phyloP scores from a whole-genome alignment of 2,329 filamentous ascomycete genomes.

The Apiospora saccharicola region DNA sequence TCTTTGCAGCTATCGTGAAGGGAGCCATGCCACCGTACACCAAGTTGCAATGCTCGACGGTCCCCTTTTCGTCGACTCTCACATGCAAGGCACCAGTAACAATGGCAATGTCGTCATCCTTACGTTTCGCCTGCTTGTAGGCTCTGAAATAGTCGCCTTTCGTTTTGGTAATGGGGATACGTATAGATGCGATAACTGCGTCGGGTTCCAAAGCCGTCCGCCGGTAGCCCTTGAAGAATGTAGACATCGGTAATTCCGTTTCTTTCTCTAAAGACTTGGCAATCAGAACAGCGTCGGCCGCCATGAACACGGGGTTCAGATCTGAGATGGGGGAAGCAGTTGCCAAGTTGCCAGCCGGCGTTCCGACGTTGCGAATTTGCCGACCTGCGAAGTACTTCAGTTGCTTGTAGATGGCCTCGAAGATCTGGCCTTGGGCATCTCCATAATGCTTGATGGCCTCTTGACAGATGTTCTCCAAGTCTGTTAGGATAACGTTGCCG shows the following conservation, averaged over 20 bases:
- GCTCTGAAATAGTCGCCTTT: conserved; percentile 86
- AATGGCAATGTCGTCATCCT: conserved; percentile 98
- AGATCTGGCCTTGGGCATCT: conserved; percentile 73
- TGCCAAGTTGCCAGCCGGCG: conserved; percentile 90
- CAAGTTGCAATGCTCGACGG: conserved; percentile 78
- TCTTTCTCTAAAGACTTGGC: conserved; percentile 78
- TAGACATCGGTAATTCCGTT: conserved; percentile 86
- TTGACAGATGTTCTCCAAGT: conserved; percentile 84
- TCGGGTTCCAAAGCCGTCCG: conserved; percentile 81
- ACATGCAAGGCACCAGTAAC: conserved; percentile 88
- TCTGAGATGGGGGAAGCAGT: conserved; percentile 97
- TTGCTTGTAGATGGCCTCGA: conserved; percentile 91
- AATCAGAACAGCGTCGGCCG: conserved; percentile 81
- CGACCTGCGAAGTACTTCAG: conserved; percentile 93
- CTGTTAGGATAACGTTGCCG: conserved; percentile 90
- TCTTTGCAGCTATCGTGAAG: conserved; percentile 85
- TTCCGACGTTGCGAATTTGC: conserved; percentile 97
- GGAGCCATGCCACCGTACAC: conserved; percentile 97
- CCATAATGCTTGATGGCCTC: conserved; percentile 85
- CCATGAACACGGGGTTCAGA: conserved; percentile 92
- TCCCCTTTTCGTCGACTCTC: conserved; percentile 70
- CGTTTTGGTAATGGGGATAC: conserved; percentile 78
- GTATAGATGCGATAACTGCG: conserved; percentile 84
- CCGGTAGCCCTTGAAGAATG: conserved; percentile 93
- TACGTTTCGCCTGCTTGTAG: conserved; percentile 96